phyloP scores from a whole-genome alignment of 2,329 filamentous ascomycete genomes.

The Penicillium sclerotigenum region DNA sequence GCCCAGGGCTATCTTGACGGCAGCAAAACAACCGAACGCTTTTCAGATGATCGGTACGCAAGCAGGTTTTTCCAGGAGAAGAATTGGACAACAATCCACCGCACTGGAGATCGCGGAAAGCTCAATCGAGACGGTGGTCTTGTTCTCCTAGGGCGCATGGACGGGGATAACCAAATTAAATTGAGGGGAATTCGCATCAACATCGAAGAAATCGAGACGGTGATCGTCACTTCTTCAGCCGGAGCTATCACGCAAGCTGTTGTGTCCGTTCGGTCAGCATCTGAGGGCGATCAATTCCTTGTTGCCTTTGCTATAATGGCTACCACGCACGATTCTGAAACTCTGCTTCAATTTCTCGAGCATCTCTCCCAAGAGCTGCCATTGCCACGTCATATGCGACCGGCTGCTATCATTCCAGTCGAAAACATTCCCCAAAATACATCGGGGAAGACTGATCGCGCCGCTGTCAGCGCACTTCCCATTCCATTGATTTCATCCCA shows the following conservation, averaged over 20 bases:
- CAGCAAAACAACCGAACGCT: slow-evolving; percentile 7
- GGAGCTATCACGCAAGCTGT: slow-evolving; percentile 17
- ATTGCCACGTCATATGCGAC: slow-evolving; percentile 39
- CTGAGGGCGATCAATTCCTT: slow-evolving; percentile 6
- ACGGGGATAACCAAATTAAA: slow-evolving; percentile 31
- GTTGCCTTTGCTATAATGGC: slow-evolving; percentile 14
- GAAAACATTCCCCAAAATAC: slow-evolving; percentile 27
- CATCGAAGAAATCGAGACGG: slow-evolving; percentile 45
- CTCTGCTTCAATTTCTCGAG: slow-evolving; percentile 14
- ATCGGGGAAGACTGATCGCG: slow-evolving; percentile 32
- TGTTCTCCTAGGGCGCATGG: slow-evolving; percentile 29
- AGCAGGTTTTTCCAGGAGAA: slow-evolving; percentile 10
- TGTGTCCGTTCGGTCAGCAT: slow-evolving; percentile 11
- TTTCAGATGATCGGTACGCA: slow-evolving; percentile 10
- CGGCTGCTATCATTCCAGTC: slow-evolving; percentile 28
- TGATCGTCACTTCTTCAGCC: slow-evolving; percentile 26
- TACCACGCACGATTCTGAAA: background rate
- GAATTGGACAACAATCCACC: slow-evolving; percentile 13
- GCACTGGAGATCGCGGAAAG: slow-evolving; percentile 15
- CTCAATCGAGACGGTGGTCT: slow-evolving; percentile 26
- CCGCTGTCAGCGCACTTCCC: slow-evolving; percentile 3
- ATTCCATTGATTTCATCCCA: slow-evolving; percentile 2
- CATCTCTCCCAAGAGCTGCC: slow-evolving; percentile 31
- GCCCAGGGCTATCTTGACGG: slow-evolving; percentile 17
- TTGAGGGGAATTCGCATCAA: slow-evolving; percentile 44